Conservation (phyloP, 371 early-diverging fungal species). For the Chytridium lagenaria region DNA sequence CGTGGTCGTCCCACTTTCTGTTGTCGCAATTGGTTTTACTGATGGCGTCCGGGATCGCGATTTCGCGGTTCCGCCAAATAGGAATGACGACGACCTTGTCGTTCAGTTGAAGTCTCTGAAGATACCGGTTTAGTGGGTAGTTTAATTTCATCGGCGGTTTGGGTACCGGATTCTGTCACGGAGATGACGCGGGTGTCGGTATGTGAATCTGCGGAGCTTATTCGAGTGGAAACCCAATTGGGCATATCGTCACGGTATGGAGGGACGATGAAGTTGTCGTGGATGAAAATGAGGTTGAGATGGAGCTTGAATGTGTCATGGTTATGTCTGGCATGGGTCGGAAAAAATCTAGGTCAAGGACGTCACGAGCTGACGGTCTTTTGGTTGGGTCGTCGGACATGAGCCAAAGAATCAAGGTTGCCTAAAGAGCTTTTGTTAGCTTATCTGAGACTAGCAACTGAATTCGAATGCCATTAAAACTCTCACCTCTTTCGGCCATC, state of each 20-base stretch:
- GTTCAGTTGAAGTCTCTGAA: not conserved
- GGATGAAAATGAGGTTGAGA: not conserved
- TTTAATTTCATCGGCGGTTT: not conserved
- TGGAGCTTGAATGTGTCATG: not conserved
- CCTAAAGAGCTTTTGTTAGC: constrained; percentile 36
- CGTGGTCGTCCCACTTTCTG: not conserved
- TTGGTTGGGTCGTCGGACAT: constrained; percentile 73
- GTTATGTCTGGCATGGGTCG: not conserved
- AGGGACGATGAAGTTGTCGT: too few species aligned
- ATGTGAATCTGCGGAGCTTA: too few species aligned
- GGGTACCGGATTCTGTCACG: not conserved
- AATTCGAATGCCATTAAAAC: too few species aligned
- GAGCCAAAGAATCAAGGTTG: constrained; percentile 77
- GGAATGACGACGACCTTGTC: not conserved
- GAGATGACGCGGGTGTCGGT: too few species aligned
- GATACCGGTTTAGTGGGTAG: not conserved
- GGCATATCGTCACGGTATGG: too few species aligned
- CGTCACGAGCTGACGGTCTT: constrained; percentile 76
- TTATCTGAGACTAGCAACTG: not conserved
- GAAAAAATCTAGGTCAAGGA: constrained; percentile 74
- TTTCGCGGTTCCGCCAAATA: not conserved
- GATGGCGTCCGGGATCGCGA: constrained; percentile 1
- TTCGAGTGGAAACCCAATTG: too few species aligned
- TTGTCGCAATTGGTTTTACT: not conserved
- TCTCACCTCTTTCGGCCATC: constrained; percentile 75